Conservation (phyloP, 2,329 filamentous ascomycete species). For the Sporothrix protearum region DNA sequence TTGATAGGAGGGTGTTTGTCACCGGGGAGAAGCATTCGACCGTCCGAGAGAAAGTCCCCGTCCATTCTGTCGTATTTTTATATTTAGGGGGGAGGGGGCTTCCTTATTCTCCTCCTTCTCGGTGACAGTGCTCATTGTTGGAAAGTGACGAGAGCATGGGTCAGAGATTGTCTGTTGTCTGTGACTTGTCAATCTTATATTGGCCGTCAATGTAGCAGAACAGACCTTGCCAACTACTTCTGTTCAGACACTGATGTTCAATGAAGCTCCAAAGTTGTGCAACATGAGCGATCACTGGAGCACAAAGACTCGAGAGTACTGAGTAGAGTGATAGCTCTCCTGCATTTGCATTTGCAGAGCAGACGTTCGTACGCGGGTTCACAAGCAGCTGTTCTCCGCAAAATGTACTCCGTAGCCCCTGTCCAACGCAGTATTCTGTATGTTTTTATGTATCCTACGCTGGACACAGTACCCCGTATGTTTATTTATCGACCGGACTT, state of each 20-base stretch:
- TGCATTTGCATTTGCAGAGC: background rate
- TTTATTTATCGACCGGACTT: background rate
- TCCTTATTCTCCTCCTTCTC: too few relatives aligned
- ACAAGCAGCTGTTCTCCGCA: background rate
- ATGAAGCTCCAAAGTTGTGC: background rate
- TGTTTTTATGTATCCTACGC: background rate
- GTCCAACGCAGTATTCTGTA: background rate
- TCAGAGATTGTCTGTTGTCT: background rate
- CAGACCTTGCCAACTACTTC: background rate
- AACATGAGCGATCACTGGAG: background rate
- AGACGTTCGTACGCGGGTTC: background rate
- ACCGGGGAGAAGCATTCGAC: too few relatives aligned
- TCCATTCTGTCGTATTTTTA: too few relatives aligned
- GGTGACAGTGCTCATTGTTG: background rate
- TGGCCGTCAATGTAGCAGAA: background rate
- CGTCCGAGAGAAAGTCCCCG: too few relatives aligned
- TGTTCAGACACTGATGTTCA: background rate
- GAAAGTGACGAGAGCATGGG: background rate
- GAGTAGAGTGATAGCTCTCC: constrained; percentile 10
- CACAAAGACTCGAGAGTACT: constrained; percentile 6
- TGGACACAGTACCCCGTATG: too few relatives aligned
- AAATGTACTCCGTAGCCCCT: background rate
- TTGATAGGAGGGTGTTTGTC: background rate
- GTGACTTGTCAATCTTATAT: too few relatives aligned
- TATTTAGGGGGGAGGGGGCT: too few relatives aligned